Evolutionary conservation across 2,329 filamentous ascomycete genomes (phyloP), one percentile per base, ranked within the genome.

Genomic region (Stachybotrys chlorohalonatus): DNA sequence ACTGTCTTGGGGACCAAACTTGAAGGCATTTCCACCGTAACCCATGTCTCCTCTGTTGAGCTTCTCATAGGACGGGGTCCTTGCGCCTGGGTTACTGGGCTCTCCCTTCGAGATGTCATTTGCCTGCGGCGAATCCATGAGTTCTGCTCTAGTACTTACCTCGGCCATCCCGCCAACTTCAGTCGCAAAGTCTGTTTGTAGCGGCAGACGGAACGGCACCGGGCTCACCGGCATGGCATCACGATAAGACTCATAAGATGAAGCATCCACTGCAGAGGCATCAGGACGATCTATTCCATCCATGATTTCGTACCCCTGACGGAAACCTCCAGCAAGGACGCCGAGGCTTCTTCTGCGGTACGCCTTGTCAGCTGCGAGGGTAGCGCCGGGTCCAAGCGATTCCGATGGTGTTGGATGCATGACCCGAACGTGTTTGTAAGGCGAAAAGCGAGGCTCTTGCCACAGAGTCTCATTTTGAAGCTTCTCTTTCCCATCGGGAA

Each of bases 401-500:
- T 60, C 62, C 5, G 67, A 66, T 3, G 65, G 62, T 1, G 73
- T 67, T 17, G 73, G 70, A 47, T 75, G 71, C 76, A 80, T 80
- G 36, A 77, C 73, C 7, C 80, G 73, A 45, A 77, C 71, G 3
- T 88, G 82, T 67, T 92, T 96, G 73, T 96, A 97, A 1, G 85
- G 78, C 54, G 85, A 89, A 67, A 90, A 99, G 17, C 85, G 83
- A 17, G 94, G 94, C 62, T 96, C 91, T 0, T 93, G 93, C 56
- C 89, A 80, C 45, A 94, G 91, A 6, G 93, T 86, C 68, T 99
- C 94, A 64, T 95, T 96, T 36, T 86, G 81, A 46, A 99, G 78
- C 65, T 87, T 93, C 70, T 97, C 93, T 67, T 96, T 96, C 47
- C 90, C 93, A 63, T 97, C 94, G 0, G 94, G 93, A 0, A 96